Conservation (phyloP, 2,329 filamentous ascomycete genomes). For the Pseudogymnoascus sp. region DNA sequence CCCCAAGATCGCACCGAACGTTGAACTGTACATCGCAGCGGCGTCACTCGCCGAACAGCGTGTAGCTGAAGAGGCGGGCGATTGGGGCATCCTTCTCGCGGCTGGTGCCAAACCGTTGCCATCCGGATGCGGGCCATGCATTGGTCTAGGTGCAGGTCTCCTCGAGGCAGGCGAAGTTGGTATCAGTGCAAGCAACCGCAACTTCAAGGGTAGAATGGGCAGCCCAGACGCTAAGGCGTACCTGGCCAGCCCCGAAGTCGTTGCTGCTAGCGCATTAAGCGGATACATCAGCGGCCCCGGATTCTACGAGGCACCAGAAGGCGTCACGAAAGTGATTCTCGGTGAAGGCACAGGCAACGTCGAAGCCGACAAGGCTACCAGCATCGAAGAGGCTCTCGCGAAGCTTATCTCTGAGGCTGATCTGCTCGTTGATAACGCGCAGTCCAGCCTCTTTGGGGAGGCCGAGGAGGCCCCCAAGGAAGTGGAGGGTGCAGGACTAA, state of each 20-base stretch:
- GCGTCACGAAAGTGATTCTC: slow-evolving; percentile 55
- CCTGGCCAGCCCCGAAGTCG: slow-evolving; percentile 80
- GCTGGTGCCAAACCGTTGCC: slow-evolving; percentile 68
- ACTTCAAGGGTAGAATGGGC: slow-evolving; percentile 90
- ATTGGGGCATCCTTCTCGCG: slow-evolving; percentile 75
- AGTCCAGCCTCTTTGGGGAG: slow-evolving; percentile 25
- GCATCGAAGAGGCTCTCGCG: slow-evolving; percentile 61
- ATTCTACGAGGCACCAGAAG: slow-evolving; percentile 65
- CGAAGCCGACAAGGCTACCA: slow-evolving; percentile 56
- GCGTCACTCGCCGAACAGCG: slow-evolving; percentile 72
- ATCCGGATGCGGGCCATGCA: slow-evolving; percentile 74
- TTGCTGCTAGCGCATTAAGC: slow-evolving; percentile 75
- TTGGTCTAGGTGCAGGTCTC: slow-evolving; percentile 69
- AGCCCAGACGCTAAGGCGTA: slow-evolving; percentile 72
- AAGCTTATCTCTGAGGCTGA: slow-evolving; percentile 64
- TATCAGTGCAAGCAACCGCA: slow-evolving; percentile 75
- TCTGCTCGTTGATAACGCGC: slow-evolving; percentile 34
- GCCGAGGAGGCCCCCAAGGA: slow-evolving; percentile 21
- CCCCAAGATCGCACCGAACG: slow-evolving; percentile 64
- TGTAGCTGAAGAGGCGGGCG: slow-evolving; percentile 67
- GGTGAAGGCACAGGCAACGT: slow-evolving; percentile 63
- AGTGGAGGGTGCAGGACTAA: slow-evolving; percentile 35
- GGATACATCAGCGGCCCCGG: slow-evolving; percentile 70
- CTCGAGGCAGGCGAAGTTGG: slow-evolving; percentile 80
- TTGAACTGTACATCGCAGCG: slow-evolving; percentile 83